Conservation (phyloP, 768 basidiomycete species). For the Pluteus cervinus region DNA sequence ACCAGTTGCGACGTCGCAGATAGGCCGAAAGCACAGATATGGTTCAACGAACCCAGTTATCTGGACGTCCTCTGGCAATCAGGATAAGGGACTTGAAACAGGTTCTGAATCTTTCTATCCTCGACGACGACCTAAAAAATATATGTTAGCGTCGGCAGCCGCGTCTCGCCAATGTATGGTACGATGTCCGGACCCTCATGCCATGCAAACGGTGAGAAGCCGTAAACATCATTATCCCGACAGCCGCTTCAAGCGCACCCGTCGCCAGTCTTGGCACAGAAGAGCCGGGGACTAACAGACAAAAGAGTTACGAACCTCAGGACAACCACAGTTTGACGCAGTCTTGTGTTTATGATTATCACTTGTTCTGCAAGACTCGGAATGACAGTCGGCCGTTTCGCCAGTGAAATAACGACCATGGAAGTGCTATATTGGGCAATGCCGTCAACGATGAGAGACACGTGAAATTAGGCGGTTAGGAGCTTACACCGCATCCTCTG, state of each 20-base stretch:
- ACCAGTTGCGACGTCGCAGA: too few relatives aligned
- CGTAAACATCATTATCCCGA: too few relatives aligned
- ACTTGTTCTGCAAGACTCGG: constrained; percentile 33
- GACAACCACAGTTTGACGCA: constrained; percentile 33
- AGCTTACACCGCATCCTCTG: constrained; percentile 43
- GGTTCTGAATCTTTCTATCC: constrained; percentile 38
- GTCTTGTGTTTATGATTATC: constrained; percentile 37
- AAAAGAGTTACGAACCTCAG: too few relatives aligned
- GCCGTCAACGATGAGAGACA: constrained; percentile 6
- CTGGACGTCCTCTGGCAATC: constrained; percentile 34
- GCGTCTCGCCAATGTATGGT: too few relatives aligned
- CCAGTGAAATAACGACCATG: constrained; percentile 45
- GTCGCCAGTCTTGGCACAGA: too few relatives aligned
- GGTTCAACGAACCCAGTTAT: constrained; percentile 12
- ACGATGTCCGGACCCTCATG: too few relatives aligned
- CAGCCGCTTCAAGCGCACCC: too few relatives aligned
- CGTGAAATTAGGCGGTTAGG: background rate
- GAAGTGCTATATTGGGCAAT: constrained; percentile 30
- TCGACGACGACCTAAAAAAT: constrained; percentile 36
- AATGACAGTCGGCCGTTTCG: constrained; percentile 33
- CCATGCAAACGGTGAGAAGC: too few relatives aligned
- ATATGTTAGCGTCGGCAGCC: too few relatives aligned
- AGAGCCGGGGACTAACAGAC: too few relatives aligned
- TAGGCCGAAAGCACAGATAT: background rate
- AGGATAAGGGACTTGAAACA: constrained; percentile 38